Percentiles rank a stretch among this genome's conserved stretches.
These are phyloP conservation scores for Hemisphaericaspora nanyangensis DNA, from an alignment of 805 yeast species.

Conservation along the genomic window DNA sequence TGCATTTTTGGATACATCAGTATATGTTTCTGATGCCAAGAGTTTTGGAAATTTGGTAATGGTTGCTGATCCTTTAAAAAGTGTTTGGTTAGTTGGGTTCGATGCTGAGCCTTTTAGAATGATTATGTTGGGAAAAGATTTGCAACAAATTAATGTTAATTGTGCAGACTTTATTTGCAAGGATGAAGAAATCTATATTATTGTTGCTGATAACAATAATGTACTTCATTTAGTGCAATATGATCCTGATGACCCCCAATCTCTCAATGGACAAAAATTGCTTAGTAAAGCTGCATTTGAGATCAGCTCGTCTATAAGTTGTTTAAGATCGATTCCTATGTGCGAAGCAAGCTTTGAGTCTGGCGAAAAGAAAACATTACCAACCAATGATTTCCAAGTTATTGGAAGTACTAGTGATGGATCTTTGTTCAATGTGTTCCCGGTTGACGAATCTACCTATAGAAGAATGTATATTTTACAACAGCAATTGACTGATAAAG, in stretches of 20 bases:
- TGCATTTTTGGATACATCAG: conserved; percentile 85
- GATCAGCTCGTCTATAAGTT: conserved; percentile 57
- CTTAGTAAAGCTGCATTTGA: conserved; percentile 69
- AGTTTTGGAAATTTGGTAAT: conserved; percentile 78
- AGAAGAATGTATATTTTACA: conserved; percentile 81
- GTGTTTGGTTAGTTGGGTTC: conserved; percentile 80
- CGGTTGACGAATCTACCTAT: conserved; percentile 71
- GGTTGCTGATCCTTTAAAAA: conserved; percentile 75
- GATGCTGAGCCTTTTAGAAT: conserved; percentile 94
- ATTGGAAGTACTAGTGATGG: conserved; percentile 81
- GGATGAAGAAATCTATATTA: conserved; percentile 63
- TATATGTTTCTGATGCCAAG: conserved; percentile 75
- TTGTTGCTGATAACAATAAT: conserved; percentile 53
- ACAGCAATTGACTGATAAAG: conserved; percentile 81
- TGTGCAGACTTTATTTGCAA: conserved; percentile 74
- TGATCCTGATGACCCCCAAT: conserved; percentile 87
- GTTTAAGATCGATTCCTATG: conserved; percentile 46
- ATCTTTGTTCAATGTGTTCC: conserved; percentile 66
- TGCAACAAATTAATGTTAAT: conserved; percentile 55
- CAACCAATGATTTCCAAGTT: conserved; percentile 46
- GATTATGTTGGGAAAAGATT: conserved; percentile 73
- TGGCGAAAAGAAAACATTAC: conserved; percentile 9
- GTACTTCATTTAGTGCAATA: conserved; percentile 73
- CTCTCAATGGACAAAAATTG: conserved; percentile 74
- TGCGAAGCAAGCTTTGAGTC: conserved; percentile 28